Evolutionary conservation across 257 asterid genomes (phyloP), one percentile per base, ranked within the genome.

Genomic region (Salvia miltiorrhiza): DNA sequence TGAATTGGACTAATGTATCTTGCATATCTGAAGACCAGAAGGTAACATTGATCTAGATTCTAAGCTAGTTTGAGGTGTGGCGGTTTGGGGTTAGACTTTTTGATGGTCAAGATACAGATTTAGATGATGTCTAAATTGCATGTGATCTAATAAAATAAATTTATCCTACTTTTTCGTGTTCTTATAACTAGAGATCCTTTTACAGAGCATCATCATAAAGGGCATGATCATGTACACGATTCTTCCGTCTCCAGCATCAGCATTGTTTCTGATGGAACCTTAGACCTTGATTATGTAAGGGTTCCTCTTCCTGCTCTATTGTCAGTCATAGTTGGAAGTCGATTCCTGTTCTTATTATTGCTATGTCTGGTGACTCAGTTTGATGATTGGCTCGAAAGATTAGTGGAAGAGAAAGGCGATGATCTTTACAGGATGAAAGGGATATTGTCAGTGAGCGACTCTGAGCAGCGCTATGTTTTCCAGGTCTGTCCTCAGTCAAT

Each of bases 371-470:
- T 62, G 69, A 24, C 70, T 67, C 83, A 93, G 97, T 86, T 93
- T 74, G 97, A 88, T 24, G 99, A 93, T 77, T 93, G 99, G 99
- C 86, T 93, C 3, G 99, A 93, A 60, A 88, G 95, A 70, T 63
- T 93, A 79, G 71, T 87, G 24, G 97, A 93, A 78, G 96, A 90
- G 75, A 90, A 93, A 70, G 99, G 95, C 3, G 97, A 93, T 16
- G 96, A 93, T 74, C 85, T 90, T 17, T 90, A 88, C 80, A 79
- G 97, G 83, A 88, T 93, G 92, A 93, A 93, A 79, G 99, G 99
- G 58, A 87, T 93, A 73, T 68, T 90, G 58, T 87, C 94, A 3
- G 94, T 88, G 73, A 77, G 74, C 1, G 88, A 86, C 58, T 90
- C 86, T 71, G 86, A 87, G 76, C 87, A 90, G 81, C 96, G 96